Conservation (phyloP, 768 basidiomycete species). For the Roridomyces roridus region DNA sequence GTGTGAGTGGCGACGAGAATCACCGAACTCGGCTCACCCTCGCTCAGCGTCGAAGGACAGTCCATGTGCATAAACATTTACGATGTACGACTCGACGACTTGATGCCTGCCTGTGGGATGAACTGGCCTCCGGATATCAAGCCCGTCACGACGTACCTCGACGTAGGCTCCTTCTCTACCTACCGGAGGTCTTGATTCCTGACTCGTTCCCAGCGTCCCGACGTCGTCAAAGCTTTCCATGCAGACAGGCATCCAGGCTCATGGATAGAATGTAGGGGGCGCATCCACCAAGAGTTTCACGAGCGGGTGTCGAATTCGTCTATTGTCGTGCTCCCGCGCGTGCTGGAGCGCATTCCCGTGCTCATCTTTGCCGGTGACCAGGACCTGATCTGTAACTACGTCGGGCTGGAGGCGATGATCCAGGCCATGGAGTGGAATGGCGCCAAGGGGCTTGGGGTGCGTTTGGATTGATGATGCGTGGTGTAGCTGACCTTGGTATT, state of each 20-base stretch:
- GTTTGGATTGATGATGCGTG: conserved; percentile 30
- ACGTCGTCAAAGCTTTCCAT: conserved; percentile 86
- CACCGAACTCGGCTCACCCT: background rate
- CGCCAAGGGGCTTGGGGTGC: conserved; percentile 80
- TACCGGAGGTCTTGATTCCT: background rate
- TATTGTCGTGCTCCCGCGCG: conserved; percentile 74
- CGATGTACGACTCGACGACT: conserved; percentile 90
- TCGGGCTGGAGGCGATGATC: conserved; percentile 89
- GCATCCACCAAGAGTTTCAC: conserved; percentile 68
- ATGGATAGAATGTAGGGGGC: conserved; percentile 87
- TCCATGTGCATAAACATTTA: conserved; percentile 92
- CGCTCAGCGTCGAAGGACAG: conserved; percentile 65
- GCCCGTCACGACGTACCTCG: conserved; percentile 77
- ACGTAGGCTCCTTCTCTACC: conserved; percentile 64
- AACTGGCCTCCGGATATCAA: conserved; percentile 94
- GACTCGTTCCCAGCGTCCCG: conserved; percentile 61
- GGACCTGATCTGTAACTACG: conserved; percentile 95
- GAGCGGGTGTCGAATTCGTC: conserved; percentile 66
- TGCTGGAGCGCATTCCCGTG: conserved; percentile 84
- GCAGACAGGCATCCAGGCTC: conserved; percentile 75
- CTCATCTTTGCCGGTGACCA: conserved; percentile 94
- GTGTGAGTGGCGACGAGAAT: conserved; percentile 34
- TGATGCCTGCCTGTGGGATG: conserved; percentile 90
- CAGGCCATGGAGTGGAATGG: conserved; percentile 88
- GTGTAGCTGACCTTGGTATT: too few relatives aligned